Evolutionary conservation across 2,329 filamentous ascomycete genomes (phyloP).

Genomic region (Mycosphaerella arachidis): DNA sequence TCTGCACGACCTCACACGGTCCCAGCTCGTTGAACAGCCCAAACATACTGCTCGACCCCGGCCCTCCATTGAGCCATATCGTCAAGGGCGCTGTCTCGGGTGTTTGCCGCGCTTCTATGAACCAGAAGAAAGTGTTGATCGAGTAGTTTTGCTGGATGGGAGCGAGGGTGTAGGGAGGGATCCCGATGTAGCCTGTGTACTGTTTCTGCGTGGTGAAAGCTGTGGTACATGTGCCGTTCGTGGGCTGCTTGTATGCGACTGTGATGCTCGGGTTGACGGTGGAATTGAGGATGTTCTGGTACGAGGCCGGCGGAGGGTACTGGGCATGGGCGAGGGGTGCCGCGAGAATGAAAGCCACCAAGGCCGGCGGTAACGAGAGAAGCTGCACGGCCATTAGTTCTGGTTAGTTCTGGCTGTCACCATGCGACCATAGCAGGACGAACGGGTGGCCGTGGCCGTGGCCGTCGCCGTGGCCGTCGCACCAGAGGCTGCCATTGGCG

Average conservation of each 20-base stretch:
- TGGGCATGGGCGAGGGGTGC: slow-evolving; percentile 32
- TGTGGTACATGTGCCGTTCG: slow-evolving; percentile 59
- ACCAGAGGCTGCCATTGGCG: neutral
- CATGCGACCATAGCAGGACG: neutral
- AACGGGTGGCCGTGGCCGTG: neutral
- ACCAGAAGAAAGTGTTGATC: slow-evolving; percentile 63
- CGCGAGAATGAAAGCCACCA: slow-evolving; percentile 23
- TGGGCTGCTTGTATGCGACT: slow-evolving; percentile 62
- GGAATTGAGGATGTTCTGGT: slow-evolving; percentile 54
- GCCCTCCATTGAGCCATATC: slow-evolving; percentile 65
- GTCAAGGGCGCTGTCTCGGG: slow-evolving; percentile 51
- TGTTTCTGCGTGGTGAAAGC: slow-evolving; percentile 62
- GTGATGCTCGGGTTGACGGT: slow-evolving; percentile 60
- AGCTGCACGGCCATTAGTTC: slow-evolving; percentile 9
- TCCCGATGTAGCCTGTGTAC: slow-evolving; percentile 64
- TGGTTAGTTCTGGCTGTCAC: neutral
- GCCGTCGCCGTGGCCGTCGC: no score
- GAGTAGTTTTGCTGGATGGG: slow-evolving; percentile 51
- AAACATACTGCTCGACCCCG: slow-evolving; percentile 60
- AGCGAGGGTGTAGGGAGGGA: slow-evolving; percentile 46
- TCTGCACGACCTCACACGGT: slow-evolving; percentile 41
- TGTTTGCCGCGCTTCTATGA: slow-evolving; percentile 51
- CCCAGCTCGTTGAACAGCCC: slow-evolving; percentile 61
- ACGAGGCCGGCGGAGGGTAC: slow-evolving; percentile 36
- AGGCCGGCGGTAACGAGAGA: slow-evolving; percentile 24